Percentiles rank a stretch among this genome's conserved stretches.
Evolutionary conservation across 257 asterid genomes (phyloP).

Genomic region (Ballota nigra): DNA sequence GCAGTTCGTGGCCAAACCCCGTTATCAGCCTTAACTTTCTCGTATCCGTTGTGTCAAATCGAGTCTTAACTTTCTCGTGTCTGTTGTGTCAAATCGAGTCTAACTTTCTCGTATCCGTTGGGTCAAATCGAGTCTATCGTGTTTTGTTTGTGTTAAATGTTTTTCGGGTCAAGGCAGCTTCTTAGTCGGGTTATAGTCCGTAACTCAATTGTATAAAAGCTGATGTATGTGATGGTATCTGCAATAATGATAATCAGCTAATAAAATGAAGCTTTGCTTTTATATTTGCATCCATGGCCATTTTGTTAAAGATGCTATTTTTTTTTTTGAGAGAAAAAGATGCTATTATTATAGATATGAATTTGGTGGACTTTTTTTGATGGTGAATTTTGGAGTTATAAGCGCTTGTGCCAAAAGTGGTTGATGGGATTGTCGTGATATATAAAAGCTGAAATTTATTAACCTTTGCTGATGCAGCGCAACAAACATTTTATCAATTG

Average conservation of each 20-base stretch:
- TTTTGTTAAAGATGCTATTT: not conserved
- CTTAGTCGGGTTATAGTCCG: not conserved
- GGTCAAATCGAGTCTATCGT: too few relatives aligned
- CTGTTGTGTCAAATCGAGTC: too few relatives aligned
- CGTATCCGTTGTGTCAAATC: too few relatives aligned
- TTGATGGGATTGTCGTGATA: not conserved
- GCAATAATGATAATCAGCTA: not conserved
- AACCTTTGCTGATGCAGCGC: not conserved
- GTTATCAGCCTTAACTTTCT: too few relatives aligned
- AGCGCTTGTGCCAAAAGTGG: not conserved
- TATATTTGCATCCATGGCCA: not conserved
- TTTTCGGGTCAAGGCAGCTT: not conserved
- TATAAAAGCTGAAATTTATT: not conserved
- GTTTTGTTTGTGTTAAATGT: too few relatives aligned
- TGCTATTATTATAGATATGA: too few relatives aligned
- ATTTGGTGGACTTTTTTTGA: too few relatives aligned
- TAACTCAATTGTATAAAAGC: too few relatives aligned
- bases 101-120: too few relatives aligned
- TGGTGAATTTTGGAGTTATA: not conserved
- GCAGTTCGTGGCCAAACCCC: conserved; percentile 33
- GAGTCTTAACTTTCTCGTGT: too few relatives aligned
- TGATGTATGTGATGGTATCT: not conserved
- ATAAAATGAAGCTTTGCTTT: not conserved
- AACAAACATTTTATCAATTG: too few relatives aligned
- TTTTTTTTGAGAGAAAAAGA: too few relatives aligned